phyloP scores from a whole-genome alignment of 2,329 filamentous ascomycete species.

The Ambrosiella xylebori region DNA sequence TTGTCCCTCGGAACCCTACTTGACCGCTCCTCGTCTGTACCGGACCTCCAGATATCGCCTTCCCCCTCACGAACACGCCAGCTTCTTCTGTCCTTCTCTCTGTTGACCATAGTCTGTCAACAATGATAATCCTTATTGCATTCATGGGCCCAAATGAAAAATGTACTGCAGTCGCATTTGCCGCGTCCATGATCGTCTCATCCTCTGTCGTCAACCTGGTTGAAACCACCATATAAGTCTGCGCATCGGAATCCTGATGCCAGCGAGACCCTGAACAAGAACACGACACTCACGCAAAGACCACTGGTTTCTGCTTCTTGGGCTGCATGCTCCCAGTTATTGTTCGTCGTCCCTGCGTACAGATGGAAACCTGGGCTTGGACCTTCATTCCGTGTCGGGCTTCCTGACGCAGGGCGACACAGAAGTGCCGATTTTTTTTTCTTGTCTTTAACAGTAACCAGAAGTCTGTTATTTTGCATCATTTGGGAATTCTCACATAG shows the following conservation, averaged over 20 bases:
- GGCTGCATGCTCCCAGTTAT: background rate
- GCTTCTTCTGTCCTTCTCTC: too few species aligned
- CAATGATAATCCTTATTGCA: background rate
- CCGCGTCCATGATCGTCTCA: background rate
- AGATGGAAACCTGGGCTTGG: too few species aligned
- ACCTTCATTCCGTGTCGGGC: background rate
- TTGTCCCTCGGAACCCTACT: background rate
- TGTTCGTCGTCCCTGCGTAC: too few species aligned
- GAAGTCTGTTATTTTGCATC: too few species aligned
- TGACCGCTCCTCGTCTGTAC: background rate
- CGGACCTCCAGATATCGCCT: background rate
- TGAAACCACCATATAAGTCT: background rate
- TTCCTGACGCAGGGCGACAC: background rate
- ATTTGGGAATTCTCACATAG: too few species aligned
- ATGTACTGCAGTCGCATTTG: background rate
- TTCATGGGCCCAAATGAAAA: background rate
- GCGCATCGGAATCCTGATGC: conserved; percentile 1
- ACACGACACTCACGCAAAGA: background rate
- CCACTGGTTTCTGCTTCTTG: background rate
- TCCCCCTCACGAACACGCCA: too few species aligned
- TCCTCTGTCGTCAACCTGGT: background rate
- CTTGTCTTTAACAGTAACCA: too few species aligned
- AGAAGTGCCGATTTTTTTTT: background rate
- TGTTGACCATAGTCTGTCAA: too few species aligned
- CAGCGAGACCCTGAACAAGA: background rate